phyloP scores from a whole-genome alignment of 2,329 filamentous ascomycete species.

The Blastomyces percursus region DNA sequence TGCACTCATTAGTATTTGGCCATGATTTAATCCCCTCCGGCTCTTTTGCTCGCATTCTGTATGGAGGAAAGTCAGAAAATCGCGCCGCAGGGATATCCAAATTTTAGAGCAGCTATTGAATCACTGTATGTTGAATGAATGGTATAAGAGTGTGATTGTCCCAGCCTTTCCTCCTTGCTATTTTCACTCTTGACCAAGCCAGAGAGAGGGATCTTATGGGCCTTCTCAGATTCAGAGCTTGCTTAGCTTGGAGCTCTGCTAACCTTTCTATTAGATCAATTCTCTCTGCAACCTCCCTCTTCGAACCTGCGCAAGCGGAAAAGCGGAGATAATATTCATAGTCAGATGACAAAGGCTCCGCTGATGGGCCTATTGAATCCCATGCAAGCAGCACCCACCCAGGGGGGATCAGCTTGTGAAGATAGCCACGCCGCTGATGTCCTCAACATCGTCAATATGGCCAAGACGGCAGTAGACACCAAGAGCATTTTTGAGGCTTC shows the following conservation, averaged over 20 bases:
- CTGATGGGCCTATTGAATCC: not conserved
- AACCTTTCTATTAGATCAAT: not conserved
- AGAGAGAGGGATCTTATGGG: not conserved
- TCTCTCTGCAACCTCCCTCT: too few relatives aligned
- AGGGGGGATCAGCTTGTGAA: not conserved
- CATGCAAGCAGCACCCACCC: not conserved
- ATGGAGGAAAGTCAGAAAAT: too few relatives aligned
- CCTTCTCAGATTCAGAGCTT: not conserved
- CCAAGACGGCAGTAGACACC: not conserved
- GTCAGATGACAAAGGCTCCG: not conserved
- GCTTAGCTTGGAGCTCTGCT: not conserved
- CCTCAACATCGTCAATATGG: not conserved
- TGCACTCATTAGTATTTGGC: too few relatives aligned
- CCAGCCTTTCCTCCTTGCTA: too few relatives aligned
- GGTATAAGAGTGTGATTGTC: too few relatives aligned
- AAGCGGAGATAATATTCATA: not conserved
- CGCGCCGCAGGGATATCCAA: too few relatives aligned
- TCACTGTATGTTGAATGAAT: too few relatives aligned
- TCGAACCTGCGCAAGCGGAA: not conserved
- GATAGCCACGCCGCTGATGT: not conserved
- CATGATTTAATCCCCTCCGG: too few relatives aligned
- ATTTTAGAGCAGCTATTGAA: too few relatives aligned
- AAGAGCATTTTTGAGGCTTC: not conserved
- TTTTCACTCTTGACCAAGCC: not conserved
- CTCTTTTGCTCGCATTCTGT: too few relatives aligned